Conservation (phyloP, 2,329 filamentous ascomycete species). For the Stachybotrys chlorohalonatus region DNA sequence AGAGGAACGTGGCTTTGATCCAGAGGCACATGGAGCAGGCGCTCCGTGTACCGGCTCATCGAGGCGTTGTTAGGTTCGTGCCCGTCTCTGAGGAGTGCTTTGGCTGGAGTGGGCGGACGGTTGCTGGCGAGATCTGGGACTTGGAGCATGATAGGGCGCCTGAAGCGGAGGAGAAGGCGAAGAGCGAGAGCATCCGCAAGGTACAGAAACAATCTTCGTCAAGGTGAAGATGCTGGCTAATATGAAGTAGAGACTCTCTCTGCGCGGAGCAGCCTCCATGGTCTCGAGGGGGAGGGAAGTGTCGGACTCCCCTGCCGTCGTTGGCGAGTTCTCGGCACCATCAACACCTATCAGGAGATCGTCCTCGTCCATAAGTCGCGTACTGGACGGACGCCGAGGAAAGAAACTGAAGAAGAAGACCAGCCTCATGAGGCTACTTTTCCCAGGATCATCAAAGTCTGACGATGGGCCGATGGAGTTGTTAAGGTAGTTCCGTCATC, state of each 20-base stretch:
- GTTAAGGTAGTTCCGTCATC: too few relatives aligned
- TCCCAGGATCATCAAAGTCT: too few relatives aligned
- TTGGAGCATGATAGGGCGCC: not conserved
- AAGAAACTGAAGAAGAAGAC: conserved; percentile 26
- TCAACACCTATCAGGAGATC: not conserved
- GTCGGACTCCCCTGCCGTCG: not conserved
- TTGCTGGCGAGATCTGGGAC: conserved; percentile 50
- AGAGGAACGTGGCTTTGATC: conserved; percentile 68
- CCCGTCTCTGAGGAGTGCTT: conserved; percentile 62
- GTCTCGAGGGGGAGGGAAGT: not conserved
- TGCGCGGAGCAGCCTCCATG: not conserved
- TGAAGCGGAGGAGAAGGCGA: not conserved
- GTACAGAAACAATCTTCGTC: not conserved
- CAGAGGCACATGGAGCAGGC: conserved; percentile 66
- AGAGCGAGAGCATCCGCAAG: not conserved
- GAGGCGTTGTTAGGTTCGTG: conserved; percentile 67
- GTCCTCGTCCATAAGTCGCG: not conserved
- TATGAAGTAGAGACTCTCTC: not conserved
- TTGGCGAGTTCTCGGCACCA: not conserved
- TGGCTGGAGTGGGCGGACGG: conserved; percentile 61
- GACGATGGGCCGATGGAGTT: too few relatives aligned
- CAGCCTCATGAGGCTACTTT: not conserved
- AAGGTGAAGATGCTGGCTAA: not conserved
- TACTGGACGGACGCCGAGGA: not conserved
- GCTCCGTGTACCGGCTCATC: conserved; percentile 53